Evolutionary conservation across 2,329 filamentous ascomycete genomes (phyloP).

Genomic region (Teratosphaeria pseudoeucalypti): DNA sequence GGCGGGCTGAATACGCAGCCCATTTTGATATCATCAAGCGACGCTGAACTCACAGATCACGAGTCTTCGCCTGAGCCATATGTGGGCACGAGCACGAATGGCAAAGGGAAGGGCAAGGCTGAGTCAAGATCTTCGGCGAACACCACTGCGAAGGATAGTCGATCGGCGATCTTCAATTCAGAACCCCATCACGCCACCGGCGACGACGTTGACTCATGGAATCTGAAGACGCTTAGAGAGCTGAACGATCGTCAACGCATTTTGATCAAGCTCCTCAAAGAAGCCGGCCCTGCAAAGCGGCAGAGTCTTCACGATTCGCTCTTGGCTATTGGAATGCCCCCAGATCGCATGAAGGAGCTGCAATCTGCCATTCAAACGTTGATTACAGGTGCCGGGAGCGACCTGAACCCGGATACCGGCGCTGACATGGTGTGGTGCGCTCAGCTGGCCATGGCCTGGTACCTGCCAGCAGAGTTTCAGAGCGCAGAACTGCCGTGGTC

Average conservation of each 20-base stretch:
- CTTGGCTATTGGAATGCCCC: background rate
- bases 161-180: background rate
- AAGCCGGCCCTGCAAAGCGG: conserved; percentile 11
- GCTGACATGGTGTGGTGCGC: background rate
- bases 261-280: conserved; percentile 32
- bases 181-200: conserved; percentile 10
- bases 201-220: conserved; percentile 22
- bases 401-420: background rate
- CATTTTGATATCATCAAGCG: conserved; percentile 2
- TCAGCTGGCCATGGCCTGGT: conserved; percentile 1
- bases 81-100: background rate
- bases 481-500: background rate
- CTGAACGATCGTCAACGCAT: conserved; percentile 33
- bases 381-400: background rate
- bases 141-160: background rate
- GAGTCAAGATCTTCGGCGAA: background rate
- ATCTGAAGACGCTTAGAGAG: conserved; percentile 27
- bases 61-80: background rate
- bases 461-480: background rate
- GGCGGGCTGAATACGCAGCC: background rate
- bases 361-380: background rate
- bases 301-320: conserved; percentile 5
- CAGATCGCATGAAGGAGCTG: background rate
- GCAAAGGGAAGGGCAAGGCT: background rate
- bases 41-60: background rate